A percentile compares a stretch with the other conserved stretches of the same genome.
Evolutionary conservation across 2,329 filamentous ascomycete species (phyloP).

Genomic region (Volutella citrinella): DNA sequence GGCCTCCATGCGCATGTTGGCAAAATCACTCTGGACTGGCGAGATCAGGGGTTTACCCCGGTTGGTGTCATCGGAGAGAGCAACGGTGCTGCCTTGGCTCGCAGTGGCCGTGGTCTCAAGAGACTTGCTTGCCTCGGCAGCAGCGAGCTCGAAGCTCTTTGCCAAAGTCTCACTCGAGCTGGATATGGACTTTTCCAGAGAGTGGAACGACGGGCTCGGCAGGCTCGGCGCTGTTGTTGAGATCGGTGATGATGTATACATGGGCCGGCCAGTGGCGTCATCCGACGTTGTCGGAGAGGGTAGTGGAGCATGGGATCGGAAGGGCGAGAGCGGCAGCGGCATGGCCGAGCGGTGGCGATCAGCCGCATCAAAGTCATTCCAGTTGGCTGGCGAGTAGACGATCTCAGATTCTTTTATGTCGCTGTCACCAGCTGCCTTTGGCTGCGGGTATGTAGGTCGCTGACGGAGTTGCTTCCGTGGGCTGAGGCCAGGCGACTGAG

Average conservation of each 20-base stretch:
- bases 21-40: slow-evolving; percentile 29
- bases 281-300: slow-evolving; percentile 12
- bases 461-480: slow-evolving; percentile 21
- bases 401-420: slow-evolving; percentile 7
- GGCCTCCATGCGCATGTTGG: slow-evolving; percentile 26
- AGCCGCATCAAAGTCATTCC: slow-evolving; percentile 26
- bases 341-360: slow-evolving; percentile 33
- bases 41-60: slow-evolving; percentile 30
- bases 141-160: slow-evolving; percentile 28
- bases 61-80: neutral
- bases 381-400: slow-evolving; percentile 23
- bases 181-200: slow-evolving; percentile 33
- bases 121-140: too few relatives aligned
- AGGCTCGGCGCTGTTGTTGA: slow-evolving; percentile 30
- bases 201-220: slow-evolving; percentile 35
- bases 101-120: too few relatives aligned
- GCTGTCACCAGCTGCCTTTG: slow-evolving; percentile 5
- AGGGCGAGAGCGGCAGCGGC: slow-evolving; percentile 32
- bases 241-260: slow-evolving; percentile 25
- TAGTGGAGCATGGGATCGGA: slow-evolving; percentile 13
- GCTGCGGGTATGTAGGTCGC: slow-evolving; percentile 20
- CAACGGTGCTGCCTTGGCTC: neutral
- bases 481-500: slow-evolving; percentile 12
- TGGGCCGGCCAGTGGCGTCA: slow-evolving; percentile 10
- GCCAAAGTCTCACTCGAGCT: slow-evolving; percentile 30